Percentiles rank a stretch among this genome's conserved stretches.
These are phyloP conservation scores for Trichophyton simii DNA, from an alignment of 2,329 filamentous ascomycete genomes.

Conservation along the genomic window DNA sequence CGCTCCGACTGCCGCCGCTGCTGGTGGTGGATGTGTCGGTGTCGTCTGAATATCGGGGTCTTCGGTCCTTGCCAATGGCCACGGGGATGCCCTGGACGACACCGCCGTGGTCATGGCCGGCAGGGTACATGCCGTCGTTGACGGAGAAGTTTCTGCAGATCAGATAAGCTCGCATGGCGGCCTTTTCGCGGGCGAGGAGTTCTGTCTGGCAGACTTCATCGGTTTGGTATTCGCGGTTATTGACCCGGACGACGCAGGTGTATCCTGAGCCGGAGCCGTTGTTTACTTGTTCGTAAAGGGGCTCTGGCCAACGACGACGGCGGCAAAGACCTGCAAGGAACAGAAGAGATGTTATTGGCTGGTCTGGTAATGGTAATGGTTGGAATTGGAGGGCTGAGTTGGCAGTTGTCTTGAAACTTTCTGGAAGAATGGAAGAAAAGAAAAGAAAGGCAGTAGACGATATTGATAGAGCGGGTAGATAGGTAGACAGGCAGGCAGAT, in stretches of 20 bases:
- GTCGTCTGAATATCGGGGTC: constrained; percentile 38
- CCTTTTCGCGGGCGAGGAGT: constrained; percentile 75
- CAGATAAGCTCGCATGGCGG: constrained; percentile 91
- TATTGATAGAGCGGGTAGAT: too few relatives aligned
- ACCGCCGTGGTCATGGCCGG: constrained; percentile 41
- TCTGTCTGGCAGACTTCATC: constrained; percentile 75
- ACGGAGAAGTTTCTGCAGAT: constrained; percentile 96
- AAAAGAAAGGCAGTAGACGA: background rate
- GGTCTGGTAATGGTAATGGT: background rate
- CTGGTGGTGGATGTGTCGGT: constrained; percentile 32
- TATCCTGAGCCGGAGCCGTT: constrained; percentile 56
- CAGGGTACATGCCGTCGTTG: constrained; percentile 72
- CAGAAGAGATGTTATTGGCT: constrained; percentile 29
- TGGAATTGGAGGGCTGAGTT: background rate
- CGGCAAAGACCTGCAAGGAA: constrained; percentile 66
- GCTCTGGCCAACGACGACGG: constrained; percentile 85
- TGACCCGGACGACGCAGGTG: constrained; percentile 83
- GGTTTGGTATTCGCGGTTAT: constrained; percentile 92
- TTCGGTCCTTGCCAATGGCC: constrained; percentile 49
- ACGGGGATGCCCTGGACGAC: constrained; percentile 51
- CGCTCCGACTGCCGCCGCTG: constrained; percentile 39
- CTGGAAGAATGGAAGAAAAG: background rate
- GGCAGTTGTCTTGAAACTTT: background rate
- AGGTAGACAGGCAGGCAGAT: too few relatives aligned
- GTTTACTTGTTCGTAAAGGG: constrained; percentile 71